Conservation (phyloP, 2,329 filamentous ascomycete species). For the Zelopaecilomyces penicillatus region DNA sequence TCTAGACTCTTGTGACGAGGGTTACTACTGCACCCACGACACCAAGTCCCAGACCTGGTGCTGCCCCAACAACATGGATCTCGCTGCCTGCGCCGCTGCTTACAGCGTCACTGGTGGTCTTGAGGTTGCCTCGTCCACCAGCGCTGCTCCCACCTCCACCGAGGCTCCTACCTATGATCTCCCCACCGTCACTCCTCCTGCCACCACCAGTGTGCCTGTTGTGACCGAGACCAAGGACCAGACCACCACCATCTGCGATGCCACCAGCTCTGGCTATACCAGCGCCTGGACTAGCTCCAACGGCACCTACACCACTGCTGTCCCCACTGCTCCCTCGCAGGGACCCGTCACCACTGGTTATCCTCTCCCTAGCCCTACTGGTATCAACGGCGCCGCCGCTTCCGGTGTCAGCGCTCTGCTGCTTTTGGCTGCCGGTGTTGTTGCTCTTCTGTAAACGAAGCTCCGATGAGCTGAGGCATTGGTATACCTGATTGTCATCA, state of each 20-base stretch:
- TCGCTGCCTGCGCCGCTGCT: conserved; percentile 45
- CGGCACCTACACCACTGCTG: conserved; percentile 21
- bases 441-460: conserved; percentile 26
- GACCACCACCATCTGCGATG: conserved; percentile 19
- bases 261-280: conserved; percentile 18
- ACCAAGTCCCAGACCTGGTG: conserved; percentile 45
- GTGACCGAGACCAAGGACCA: conserved; percentile 13
- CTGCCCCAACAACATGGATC: conserved; percentile 48
- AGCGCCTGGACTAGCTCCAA: conserved; percentile 24
- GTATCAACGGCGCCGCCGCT: conserved; percentile 20
- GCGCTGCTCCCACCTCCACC: conserved; percentile 20
- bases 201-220: conserved; percentile 11
- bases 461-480: conserved; percentile 18
- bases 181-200: conserved; percentile 13
- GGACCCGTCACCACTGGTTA: conserved; percentile 8
- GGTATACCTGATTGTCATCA: conserved; percentile 3
- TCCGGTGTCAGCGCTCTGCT: conserved; percentile 29
- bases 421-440: conserved; percentile 25
- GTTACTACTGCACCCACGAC: conserved; percentile 56
- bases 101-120: conserved; percentile 41
- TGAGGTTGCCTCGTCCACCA: conserved; percentile 27
- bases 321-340: conserved; percentile 5
- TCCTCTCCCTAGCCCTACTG: conserved; percentile 13
- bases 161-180: conserved; percentile 14
- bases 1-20: conserved; percentile 50